phyloP scores from a whole-genome alignment of 2,329 filamentous ascomycete genomes.

The Leptographium flavum region DNA sequence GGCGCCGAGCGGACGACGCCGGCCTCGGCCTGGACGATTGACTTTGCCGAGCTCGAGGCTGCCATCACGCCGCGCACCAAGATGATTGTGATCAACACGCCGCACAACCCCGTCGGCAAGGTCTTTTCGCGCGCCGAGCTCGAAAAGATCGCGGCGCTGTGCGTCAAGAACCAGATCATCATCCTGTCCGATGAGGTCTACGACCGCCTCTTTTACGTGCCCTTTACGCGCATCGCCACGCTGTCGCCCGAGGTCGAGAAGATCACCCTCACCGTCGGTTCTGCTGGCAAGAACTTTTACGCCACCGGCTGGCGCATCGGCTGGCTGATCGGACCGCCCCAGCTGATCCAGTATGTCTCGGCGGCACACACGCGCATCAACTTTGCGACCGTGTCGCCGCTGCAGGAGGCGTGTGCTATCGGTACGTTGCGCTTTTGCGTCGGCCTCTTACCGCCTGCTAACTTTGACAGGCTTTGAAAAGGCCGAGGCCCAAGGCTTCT shows the following conservation, averaged over 20 bases:
- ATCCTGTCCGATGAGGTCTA: constrained; percentile 91
- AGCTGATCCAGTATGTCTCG: constrained; percentile 81
- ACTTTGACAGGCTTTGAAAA: constrained; percentile 55
- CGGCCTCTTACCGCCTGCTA: not conserved
- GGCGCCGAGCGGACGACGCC: constrained; percentile 70
- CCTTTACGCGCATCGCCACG: constrained; percentile 85
- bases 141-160: constrained; percentile 70
- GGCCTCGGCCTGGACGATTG: constrained; percentile 75
- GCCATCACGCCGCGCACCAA: constrained; percentile 78
- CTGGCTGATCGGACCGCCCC: constrained; percentile 80
- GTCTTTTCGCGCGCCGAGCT: constrained; percentile 80
- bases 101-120: constrained; percentile 92
- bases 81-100: constrained; percentile 87
- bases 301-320: constrained; percentile 93
- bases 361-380: constrained; percentile 94
- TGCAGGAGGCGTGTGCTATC: constrained; percentile 88
- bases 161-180: constrained; percentile 84
- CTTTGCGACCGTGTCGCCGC: constrained; percentile 81
- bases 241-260: constrained; percentile 79
- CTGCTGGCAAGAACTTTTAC: constrained; percentile 96
- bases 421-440: constrained; percentile 24
- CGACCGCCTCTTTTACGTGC: constrained; percentile 86
- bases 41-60: constrained; percentile 68
- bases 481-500: constrained; percentile 75
- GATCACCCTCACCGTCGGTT: constrained; percentile 85